Conservation (phyloP, 106 monocot genomes). For the Chionographis japonica region DNA sequence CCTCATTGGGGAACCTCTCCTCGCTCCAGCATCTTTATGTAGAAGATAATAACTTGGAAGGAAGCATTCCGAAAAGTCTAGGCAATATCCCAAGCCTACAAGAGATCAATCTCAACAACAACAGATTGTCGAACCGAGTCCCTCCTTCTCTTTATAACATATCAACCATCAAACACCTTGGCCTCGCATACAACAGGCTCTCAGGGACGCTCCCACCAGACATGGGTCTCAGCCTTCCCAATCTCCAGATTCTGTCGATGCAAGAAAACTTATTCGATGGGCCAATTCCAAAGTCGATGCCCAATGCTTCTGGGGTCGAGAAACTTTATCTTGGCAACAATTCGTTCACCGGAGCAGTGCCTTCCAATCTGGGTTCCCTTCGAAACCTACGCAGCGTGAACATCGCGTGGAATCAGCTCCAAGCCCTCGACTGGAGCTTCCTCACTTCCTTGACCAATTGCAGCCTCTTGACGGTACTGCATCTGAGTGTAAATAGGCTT, state of each 20-base stretch:
- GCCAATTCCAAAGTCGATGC: slow-evolving; percentile 24
- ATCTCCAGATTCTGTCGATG: slow-evolving; percentile 8
- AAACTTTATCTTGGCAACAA: slow-evolving; percentile 7
- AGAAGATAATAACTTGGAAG: neutral
- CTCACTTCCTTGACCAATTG: slow-evolving; percentile 2
- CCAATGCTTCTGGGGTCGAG: slow-evolving; percentile 3
- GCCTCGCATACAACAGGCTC: slow-evolving; percentile 1
- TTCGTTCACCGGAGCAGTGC: slow-evolving; percentile 19
- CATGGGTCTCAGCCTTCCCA: slow-evolving; percentile 22
- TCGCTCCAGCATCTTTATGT: neutral
- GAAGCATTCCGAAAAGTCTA: slow-evolving; percentile 3
- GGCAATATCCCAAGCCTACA: neutral
- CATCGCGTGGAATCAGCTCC: slow-evolving; percentile 12
- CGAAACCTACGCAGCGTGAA: neutral
- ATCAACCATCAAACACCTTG: neutral
- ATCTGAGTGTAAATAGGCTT: too few relatives aligned
- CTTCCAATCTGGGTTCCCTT: slow-evolving; percentile 17
- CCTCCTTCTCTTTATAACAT: slow-evolving; percentile 18
- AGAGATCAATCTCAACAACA: neutral
- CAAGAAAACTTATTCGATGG: slow-evolving; percentile 27
- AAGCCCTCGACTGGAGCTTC: slow-evolving; percentile 31
- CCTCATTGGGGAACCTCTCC: neutral
- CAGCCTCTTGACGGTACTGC: too few relatives aligned
- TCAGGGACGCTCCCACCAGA: slow-evolving; percentile 15
- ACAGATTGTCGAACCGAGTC: slow-evolving; percentile 1